phyloP scores from a whole-genome alignment of 208 protist species.

The Balamuthia mandrillaris region DNA sequence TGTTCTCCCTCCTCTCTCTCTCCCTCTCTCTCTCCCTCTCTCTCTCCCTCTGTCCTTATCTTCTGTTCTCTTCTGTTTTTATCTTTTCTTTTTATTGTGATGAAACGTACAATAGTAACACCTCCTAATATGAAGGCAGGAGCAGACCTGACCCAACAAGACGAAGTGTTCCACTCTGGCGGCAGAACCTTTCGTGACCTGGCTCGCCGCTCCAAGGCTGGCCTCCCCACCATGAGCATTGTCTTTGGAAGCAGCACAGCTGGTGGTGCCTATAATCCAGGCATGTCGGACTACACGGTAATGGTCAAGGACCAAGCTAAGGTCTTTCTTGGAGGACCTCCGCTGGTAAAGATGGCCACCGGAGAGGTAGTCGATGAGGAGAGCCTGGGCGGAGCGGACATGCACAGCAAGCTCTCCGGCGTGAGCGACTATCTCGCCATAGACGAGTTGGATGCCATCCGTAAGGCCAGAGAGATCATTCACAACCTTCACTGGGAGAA shows the following conservation, averaged over 20 bases:
- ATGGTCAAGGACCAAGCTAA: slow-evolving; percentile 78
- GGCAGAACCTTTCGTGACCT: slow-evolving; percentile 38
- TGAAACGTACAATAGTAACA: too few species aligned
- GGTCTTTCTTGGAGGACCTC: slow-evolving; percentile 91
- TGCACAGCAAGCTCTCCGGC: slow-evolving; percentile 85
- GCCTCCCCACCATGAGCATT: slow-evolving; percentile 35
- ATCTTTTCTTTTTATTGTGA: neutral
- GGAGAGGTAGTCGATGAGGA: neutral
- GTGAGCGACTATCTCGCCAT: slow-evolving; percentile 88
- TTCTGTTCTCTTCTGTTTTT: neutral
- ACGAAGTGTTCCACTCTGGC: slow-evolving; percentile 50
- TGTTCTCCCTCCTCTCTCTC: too few species aligned
- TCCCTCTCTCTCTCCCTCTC: neutral
- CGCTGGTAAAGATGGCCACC: slow-evolving; percentile 69
- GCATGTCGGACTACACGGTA: slow-evolving; percentile 89
- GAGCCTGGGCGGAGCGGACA: slow-evolving; percentile 87
- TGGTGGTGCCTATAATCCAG: slow-evolving; percentile 90
- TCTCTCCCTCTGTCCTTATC: too few species aligned
- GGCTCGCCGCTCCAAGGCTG: slow-evolving; percentile 34
- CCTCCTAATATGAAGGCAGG: slow-evolving; percentile 14
- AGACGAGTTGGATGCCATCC: slow-evolving; percentile 52
- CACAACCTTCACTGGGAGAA: neutral
- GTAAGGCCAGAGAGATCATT: neutral
- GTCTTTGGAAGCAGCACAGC: slow-evolving; percentile 38
- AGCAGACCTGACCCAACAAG: slow-evolving; percentile 50